phyloP scores from a whole-genome alignment of 2,329 filamentous ascomycete genomes.

The Cyphellophora europaea region DNA sequence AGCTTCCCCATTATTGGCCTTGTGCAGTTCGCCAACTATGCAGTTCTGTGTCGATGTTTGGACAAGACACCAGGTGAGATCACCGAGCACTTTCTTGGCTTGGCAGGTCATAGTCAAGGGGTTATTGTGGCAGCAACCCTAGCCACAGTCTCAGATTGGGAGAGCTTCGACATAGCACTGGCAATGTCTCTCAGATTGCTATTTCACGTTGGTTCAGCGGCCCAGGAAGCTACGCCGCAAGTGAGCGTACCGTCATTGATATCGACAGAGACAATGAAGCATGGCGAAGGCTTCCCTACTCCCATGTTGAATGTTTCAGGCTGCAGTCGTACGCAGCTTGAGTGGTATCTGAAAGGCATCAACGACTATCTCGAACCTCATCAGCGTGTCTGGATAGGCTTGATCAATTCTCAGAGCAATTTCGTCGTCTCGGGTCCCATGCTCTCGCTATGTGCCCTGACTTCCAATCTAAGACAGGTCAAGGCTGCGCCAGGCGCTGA shows the following conservation, averaged over 20 bases:
- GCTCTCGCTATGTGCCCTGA: too few relatives aligned
- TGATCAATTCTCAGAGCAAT: too few relatives aligned
- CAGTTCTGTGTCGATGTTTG: conserved; percentile 21
- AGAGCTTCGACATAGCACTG: conserved; percentile 22
- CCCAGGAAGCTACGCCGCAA: conserved; percentile 18
- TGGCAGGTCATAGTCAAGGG: conserved; percentile 31
- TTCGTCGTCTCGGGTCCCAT: too few relatives aligned
- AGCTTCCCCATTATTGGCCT: conserved; percentile 31
- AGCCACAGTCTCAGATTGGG: conserved; percentile 25
- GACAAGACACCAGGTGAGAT: conserved; percentile 24
- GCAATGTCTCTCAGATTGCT: conserved; percentile 22
- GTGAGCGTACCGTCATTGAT: conserved; percentile 16
- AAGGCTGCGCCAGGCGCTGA: too few relatives aligned
- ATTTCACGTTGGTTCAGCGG: conserved; percentile 26
- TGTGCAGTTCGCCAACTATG: conserved; percentile 24
- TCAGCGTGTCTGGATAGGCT: too few relatives aligned
- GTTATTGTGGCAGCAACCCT: conserved; percentile 27
- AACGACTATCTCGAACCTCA: too few relatives aligned
- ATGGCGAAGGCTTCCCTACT: too few relatives aligned
- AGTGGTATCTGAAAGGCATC: too few relatives aligned
- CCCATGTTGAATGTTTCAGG: too few relatives aligned
- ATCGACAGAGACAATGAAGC: conserved; percentile 17
- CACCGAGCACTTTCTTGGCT: conserved; percentile 16
- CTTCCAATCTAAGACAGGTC: too few relatives aligned
- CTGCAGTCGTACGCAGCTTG: too few relatives aligned